Evolutionary conservation across 805 yeast genomes (phyloP), one percentile per base, ranked within the genome.

Genomic region (Candida caryicola): DNA sequence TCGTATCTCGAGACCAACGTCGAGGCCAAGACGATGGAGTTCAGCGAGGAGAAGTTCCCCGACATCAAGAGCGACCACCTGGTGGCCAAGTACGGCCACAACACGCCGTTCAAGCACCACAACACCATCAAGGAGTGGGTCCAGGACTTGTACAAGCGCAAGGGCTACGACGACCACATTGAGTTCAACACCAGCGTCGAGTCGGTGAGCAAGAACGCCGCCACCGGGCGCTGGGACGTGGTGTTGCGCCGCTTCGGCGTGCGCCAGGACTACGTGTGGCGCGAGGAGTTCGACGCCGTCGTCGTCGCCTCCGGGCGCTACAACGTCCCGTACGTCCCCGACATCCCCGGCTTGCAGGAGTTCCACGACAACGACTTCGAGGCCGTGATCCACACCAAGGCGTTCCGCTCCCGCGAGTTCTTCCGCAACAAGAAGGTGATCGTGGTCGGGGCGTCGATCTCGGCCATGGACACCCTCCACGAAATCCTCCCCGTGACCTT

Each of bases 121-220:
- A 36, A 33, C 3, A 39, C 40, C 15, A 44, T 52, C 23, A 49
- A 50, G 34, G 36, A 36, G 8, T 54, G 55, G 53, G 32, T 51
- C 27, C 53, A 51, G 34, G 47, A 39, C 26, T 34, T 50, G 34
- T 50, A 51, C 37, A 52, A 51, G 33, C 39, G 36, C 5, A 51
- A 50, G 33, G 52, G 50, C 13, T 42, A 50, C 33, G 54, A 51
- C 15, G 56, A 55, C 33, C 45, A 48, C 19, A 31, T 61, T 2
- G 42, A 40, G 4, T 45, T 52, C 23, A 38, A 44, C 21, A 56
- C 64, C 7, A 51, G 59, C 2, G 61, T 60, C 12, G 66, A 61
- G 30, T 46, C 54, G 31, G 59, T 57, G 15, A 41, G 44, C 33
- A 54, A 60, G 18, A 43, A 51, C 17, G 35, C 31, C 9, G 31